phyloP scores from a whole-genome alignment of 495 filamentous ascomycete genomes.

The Aspergillus indologenus region DNA sequence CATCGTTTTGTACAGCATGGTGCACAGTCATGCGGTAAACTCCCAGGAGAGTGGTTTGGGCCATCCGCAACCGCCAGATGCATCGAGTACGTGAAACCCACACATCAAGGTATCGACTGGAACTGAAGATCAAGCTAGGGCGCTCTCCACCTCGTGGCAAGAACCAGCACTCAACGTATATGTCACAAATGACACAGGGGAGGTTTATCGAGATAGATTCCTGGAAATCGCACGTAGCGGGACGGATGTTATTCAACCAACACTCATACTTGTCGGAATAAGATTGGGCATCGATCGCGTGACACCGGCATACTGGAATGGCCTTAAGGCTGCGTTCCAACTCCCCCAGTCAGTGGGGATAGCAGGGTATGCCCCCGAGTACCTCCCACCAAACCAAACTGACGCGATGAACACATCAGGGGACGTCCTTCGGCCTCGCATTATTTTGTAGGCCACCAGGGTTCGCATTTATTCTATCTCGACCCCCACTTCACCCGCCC shows the following conservation, averaged over 20 bases:
- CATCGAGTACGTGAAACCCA: slow-evolving; percentile 69
- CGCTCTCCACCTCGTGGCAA: slow-evolving; percentile 60
- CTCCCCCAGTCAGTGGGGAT: slow-evolving; percentile 91
- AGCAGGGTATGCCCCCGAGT: slow-evolving; percentile 66
- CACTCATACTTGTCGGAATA: slow-evolving; percentile 82
- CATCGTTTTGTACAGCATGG: slow-evolving; percentile 92
- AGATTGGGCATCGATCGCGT: slow-evolving; percentile 90
- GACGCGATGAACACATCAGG: slow-evolving; percentile 37
- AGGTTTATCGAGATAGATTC: slow-evolving; percentile 89
- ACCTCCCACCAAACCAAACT: neutral
- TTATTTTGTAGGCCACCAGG: slow-evolving; percentile 97
- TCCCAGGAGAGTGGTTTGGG: slow-evolving; percentile 98
- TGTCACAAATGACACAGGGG: slow-evolving; percentile 80
- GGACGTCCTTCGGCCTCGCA: slow-evolving; percentile 93
- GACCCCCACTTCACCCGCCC: slow-evolving; percentile 84
- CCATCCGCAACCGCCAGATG: slow-evolving; percentile 96
- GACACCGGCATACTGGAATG: slow-evolving; percentile 88
- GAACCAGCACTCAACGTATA: slow-evolving; percentile 70
- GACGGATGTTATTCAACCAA: slow-evolving; percentile 68
- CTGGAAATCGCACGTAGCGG: slow-evolving; percentile 66
- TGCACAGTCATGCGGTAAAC: slow-evolving; percentile 83
- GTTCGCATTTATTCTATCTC: slow-evolving; percentile 85
- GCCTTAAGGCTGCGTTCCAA: slow-evolving; percentile 74
- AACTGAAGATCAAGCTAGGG: slow-evolving; percentile 49
- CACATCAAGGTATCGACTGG: no score